Base-by-base conservation (phyloP, 352 stramenopile species). In the Globisporangium acanthophoron region DNA sequence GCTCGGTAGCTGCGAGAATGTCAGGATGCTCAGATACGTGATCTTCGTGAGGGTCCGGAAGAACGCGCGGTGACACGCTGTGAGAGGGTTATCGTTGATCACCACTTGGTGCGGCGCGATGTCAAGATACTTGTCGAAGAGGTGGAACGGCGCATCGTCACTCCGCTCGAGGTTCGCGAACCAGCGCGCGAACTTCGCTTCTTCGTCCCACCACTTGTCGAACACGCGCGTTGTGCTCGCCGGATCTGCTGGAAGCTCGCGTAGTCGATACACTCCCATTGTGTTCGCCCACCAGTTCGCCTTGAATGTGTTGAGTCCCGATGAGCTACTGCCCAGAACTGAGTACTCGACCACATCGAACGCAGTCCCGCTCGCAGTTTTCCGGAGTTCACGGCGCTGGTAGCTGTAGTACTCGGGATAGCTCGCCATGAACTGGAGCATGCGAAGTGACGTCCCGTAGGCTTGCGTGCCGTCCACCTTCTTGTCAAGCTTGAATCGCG, bases 341-440 rank as follows among this genome's bases (percentile, higher is more conserved):
- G 55, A 56, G 29, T 66, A 63, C 13, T 37, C n/a, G 33, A 74
- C 59, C 12, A 29, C 11, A 47, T 76, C 69, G 46, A 65, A 71
- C 24, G 31, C 5, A 3, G 24, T 13, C 0, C 39, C 47, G 0
- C 9, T 33, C 0, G 13, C n/a, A 5, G 48, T 48, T 48, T 5
- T 21, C 16, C 18, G 52, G 6, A 64, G 16, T 0, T 37, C 40
- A 27, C 64, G 61, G 13, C 60, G 20, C 44, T 59, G 62, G 39
- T 56, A 56, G 39, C 65, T 76, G 59, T 73, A 76, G 62, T 62
- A 76, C 21, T 71, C 66, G 7, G 69, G 69, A 29, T 77, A 77
- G 15, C 31, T 43, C 12, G 57, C 54, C 62, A 66, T 72, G 51
- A 62, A 65, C 40, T 64, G 48, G 44, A 77, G 54, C 66, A 74